Conservation (phyloP, 768 basidiomycete species). For the Gyrodon lividus region DNA sequence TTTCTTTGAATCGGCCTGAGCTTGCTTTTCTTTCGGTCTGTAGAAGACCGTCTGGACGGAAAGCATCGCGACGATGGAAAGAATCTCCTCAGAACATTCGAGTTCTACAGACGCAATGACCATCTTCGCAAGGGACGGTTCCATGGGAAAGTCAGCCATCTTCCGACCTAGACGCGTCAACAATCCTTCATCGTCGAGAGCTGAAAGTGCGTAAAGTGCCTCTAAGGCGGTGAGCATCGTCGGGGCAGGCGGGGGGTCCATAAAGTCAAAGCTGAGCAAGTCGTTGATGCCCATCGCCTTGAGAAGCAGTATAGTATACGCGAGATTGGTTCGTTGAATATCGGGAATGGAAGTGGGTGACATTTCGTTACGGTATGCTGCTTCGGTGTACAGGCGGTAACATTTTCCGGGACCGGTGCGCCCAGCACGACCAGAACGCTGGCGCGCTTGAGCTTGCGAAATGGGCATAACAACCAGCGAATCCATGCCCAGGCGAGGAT, state of each 20-base stretch:
- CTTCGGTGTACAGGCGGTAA: slow-evolving; percentile 97
- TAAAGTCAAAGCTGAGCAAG: slow-evolving; percentile 95
- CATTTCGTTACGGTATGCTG: slow-evolving; percentile 99
- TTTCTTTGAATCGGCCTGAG: slow-evolving; percentile 98
- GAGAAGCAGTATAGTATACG: slow-evolving; percentile 89
- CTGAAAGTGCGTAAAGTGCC: slow-evolving; percentile 90
- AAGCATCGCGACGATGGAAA: slow-evolving; percentile 97
- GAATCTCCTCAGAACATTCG: slow-evolving; percentile 96
- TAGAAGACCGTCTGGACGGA: slow-evolving; percentile 97
- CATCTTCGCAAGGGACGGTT: slow-evolving; percentile 96
- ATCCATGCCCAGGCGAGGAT: slow-evolving; percentile 97
- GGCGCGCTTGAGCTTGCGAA: slow-evolving; percentile 96
- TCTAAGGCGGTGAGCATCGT: slow-evolving; percentile 97
- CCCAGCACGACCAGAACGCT: slow-evolving; percentile 93
- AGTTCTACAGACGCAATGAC: slow-evolving; percentile 96
- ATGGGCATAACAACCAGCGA: slow-evolving; percentile 98
- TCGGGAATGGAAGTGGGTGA: slow-evolving; percentile 96
- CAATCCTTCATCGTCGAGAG: slow-evolving; percentile 94
- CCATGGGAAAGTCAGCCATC: slow-evolving; percentile 99
- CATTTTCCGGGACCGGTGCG: slow-evolving; percentile 98
- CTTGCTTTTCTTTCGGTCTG: slow-evolving; percentile 99
- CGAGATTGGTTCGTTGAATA: slow-evolving; percentile 93
- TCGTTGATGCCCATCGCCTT: slow-evolving; percentile 99
- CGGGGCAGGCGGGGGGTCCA: slow-evolving; percentile 97
- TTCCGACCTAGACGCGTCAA: slow-evolving; percentile 93